These are phyloP conservation scores for Phytophthora sojae DNA, from an alignment of 352 stramenopile genomes.

Conservation along the genomic window DNA sequence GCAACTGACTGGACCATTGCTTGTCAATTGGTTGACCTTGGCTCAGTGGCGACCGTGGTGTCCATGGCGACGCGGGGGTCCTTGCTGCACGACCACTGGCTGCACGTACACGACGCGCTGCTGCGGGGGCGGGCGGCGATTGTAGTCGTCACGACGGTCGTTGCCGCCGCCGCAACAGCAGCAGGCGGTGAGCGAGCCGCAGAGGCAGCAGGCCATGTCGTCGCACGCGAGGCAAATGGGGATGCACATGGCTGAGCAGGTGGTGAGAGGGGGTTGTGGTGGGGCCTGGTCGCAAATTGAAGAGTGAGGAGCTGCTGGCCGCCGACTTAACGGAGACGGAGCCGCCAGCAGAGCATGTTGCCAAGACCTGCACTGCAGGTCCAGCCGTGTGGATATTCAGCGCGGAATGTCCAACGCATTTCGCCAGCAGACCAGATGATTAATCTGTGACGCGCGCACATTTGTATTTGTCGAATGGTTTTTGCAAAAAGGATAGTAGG, in stretches of 20 bases:
- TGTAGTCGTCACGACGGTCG: conserved; percentile 25
- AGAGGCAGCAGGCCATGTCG: conserved; percentile 45
- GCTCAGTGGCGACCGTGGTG: conserved; percentile 16
- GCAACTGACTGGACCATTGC: background rate
- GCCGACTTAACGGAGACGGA: conserved; percentile 1
- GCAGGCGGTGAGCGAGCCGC: conserved; percentile 38
- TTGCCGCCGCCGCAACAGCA: conserved; percentile 38
- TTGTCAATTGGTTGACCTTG: conserved; percentile 2
- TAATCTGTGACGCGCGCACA: conserved; percentile 33
- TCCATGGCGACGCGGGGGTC: conserved; percentile 15
- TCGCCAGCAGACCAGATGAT: background rate
- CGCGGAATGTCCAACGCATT: conserved; percentile 28
- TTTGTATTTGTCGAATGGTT: conserved; percentile 5
- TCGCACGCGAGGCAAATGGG: conserved; percentile 39
- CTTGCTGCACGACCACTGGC: conserved; percentile 39
- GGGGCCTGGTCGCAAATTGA: conserved; percentile 21
- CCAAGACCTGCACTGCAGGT: background rate
- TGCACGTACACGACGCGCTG: conserved; percentile 47
- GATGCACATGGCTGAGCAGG: conserved; percentile 31
- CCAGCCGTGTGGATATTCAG: conserved; percentile 26
- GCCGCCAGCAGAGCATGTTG: conserved; percentile 11
- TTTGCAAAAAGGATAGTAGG: background rate
- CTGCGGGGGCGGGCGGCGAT: conserved; percentile 18
- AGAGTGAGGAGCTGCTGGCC: conserved; percentile 13
- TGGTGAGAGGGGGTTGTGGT: background rate